These are phyloP conservation scores for Circinella umbellata DNA, from an alignment of 371 early-diverging fungal genomes.

Conservation along the genomic window DNA sequence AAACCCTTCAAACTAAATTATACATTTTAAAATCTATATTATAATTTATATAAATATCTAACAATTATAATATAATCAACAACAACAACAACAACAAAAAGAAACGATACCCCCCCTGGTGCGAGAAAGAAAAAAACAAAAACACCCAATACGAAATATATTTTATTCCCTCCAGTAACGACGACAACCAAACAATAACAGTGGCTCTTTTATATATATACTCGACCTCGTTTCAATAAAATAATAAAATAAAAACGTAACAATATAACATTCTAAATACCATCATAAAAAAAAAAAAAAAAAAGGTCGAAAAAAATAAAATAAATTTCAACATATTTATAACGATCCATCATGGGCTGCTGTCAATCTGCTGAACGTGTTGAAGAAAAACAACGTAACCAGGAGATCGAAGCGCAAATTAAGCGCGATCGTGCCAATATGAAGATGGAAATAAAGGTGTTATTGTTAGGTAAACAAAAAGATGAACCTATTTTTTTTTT, in stretches of 20 bases:
- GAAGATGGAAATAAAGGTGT: constrained; percentile 92
- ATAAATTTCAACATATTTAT: too few species aligned
- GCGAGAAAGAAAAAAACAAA: neutral
- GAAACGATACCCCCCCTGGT: neutral
- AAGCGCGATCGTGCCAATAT: constrained; percentile 74
- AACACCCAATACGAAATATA: neutral
- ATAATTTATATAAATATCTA: too few species aligned
- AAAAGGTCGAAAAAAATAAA: too few species aligned
- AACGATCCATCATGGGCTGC: constrained; percentile 77
- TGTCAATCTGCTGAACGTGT: constrained; percentile 79
- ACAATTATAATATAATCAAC: neutral
- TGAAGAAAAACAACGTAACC: constrained; percentile 78
- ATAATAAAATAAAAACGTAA: too few species aligned
- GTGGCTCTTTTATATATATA: too few species aligned
- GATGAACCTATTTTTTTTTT: too few species aligned
- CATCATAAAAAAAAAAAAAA: too few species aligned
- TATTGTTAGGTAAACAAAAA: constrained; percentile 80
- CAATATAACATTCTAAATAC: too few species aligned
- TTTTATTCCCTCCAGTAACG: too few species aligned
- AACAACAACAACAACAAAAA: neutral
- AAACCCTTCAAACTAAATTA: neutral
- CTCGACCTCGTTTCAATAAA: too few species aligned
- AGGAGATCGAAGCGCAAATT: constrained; percentile 87
- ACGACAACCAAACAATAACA: too few species aligned
- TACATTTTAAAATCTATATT: too few species aligned